Evolutionary conservation across 352 stramenopile species (phyloP).

Genomic region (Phytophthora lateralis): DNA sequence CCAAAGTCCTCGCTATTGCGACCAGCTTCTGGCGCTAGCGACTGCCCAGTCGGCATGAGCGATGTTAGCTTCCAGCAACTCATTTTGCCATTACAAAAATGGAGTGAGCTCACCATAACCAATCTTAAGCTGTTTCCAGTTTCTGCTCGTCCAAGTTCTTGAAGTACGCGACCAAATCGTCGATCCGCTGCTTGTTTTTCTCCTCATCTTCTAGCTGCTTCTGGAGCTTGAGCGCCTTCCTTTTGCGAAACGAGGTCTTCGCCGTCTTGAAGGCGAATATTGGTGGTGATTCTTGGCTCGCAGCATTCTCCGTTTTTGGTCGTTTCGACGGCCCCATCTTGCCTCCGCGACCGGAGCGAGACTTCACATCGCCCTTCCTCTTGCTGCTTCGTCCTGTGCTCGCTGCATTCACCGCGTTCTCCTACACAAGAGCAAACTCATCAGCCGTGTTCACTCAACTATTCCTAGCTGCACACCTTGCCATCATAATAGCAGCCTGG

Average conservation of each 20-base stretch:
- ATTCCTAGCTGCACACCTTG: conserved; percentile 18
- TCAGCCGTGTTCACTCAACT: neutral
- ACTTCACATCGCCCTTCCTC: conserved; percentile 5
- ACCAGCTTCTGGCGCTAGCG: conserved; percentile 62
- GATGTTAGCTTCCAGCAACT: conserved; percentile 6
- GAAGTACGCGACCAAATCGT: conserved; percentile 69
- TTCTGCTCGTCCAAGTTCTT: conserved; percentile 60
- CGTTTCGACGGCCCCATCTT: conserved; percentile 22
- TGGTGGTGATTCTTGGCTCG: conserved; percentile 54
- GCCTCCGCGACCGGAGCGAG: neutral
- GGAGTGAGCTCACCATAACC: conserved; percentile 1
- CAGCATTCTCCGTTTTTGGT: conserved; percentile 10
- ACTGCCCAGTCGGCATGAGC: conserved; percentile 33
- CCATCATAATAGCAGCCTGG: conserved; percentile 28
- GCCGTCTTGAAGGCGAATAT: conserved; percentile 53
- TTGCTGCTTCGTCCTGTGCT: conserved; percentile 25
- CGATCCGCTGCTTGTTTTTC: conserved; percentile 56
- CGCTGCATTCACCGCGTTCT: conserved; percentile 33
- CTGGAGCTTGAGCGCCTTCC: conserved; percentile 47
- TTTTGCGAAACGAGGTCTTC: conserved; percentile 54
- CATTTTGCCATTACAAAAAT: conserved; percentile 15
- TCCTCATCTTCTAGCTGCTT: conserved; percentile 37
- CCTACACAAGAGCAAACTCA: conserved; percentile 15
- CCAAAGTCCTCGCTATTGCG: conserved; percentile 73
- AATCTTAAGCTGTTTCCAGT: conserved; percentile 47